Percentiles rank a stretch among this genome's conserved stretches.
Conservation (phyloP, 352 stramenopile species). For the Chrysophaeum taylorii region DNA sequence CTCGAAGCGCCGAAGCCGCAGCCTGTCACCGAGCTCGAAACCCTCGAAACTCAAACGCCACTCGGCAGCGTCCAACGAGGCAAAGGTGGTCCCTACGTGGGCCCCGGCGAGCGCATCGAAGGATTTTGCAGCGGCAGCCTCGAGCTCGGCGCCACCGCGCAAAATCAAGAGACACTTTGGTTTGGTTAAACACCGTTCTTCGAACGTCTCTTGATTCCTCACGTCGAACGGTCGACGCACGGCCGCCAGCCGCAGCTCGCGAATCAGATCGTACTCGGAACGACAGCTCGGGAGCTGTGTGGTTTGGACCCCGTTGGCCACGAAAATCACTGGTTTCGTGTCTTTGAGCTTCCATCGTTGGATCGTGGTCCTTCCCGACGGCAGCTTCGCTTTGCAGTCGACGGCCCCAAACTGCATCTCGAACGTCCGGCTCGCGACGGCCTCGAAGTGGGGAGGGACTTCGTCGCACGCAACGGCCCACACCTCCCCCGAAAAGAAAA, state of each 20-base stretch:
- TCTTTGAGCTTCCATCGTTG: constrained; percentile 7
- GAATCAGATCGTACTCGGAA: constrained; percentile 9
- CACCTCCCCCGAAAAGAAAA: constrained; percentile 11
- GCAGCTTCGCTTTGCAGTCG: constrained; percentile 4
- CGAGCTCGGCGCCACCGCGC: neutral
- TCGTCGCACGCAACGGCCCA: constrained; percentile 8
- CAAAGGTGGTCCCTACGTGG: neutral
- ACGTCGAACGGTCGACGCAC: neutral
- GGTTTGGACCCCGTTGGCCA: neutral
- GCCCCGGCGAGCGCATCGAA: neutral
- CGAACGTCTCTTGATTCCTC: neutral
- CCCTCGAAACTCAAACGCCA: neutral
- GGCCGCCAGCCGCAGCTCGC: neutral
- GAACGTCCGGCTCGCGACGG: neutral
- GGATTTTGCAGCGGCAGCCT: neutral
- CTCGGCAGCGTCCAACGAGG: neutral
- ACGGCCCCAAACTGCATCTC: neutral
- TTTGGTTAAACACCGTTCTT: neutral
- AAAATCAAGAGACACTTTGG: neutral
- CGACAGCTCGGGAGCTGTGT: neutral
- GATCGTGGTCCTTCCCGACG: neutral
- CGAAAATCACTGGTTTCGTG: neutral
- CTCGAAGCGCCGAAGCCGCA: constrained; percentile 7
- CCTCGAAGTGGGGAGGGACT: neutral
- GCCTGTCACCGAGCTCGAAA: neutral